Percentiles rank a stretch among this genome's conserved stretches.
phyloP scores from a whole-genome alignment of 176 grass and related monocot genomes.

The Oryza punctata region DNA sequence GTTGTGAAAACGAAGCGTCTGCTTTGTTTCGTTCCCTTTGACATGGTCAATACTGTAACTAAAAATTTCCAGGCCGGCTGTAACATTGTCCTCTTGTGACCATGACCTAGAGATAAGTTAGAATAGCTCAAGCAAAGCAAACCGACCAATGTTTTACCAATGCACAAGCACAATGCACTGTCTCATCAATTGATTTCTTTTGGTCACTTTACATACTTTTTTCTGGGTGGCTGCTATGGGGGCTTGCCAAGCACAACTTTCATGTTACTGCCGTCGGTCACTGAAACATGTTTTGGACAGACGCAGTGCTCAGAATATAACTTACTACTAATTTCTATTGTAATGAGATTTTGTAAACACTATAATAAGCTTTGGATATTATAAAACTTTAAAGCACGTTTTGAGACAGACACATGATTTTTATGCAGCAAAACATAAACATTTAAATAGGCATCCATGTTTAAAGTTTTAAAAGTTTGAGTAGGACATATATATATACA shows the following conservation, averaged over 20 bases:
- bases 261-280: not conserved
- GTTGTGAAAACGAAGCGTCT: conserved; percentile 29
- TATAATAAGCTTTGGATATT: too few relatives aligned
- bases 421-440: too few relatives aligned
- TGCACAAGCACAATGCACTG: conserved; percentile 20
- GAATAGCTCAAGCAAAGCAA: conserved; percentile 31
- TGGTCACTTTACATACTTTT: not conserved
- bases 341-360: too few relatives aligned
- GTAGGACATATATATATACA: too few relatives aligned
- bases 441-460: too few relatives aligned
- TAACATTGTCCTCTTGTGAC: conserved; percentile 32
- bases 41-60: conserved; percentile 28
- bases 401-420: too few relatives aligned
- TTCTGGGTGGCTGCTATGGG: conserved; percentile 23
- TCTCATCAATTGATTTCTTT: not conserved
- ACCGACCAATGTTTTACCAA: conserved; percentile 29
- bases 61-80: conserved; percentile 45
- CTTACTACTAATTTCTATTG: too few relatives aligned
- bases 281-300: too few relatives aligned
- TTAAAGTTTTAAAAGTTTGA: too few relatives aligned
- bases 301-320: too few relatives aligned
- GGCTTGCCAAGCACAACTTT: not conserved
- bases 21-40: conserved; percentile 37
- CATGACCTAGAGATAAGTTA: conserved; percentile 36
- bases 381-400: too few relatives aligned